Base-by-base conservation (phyloP, 441 rosid species). In the Corymbia citriodora region DNA sequence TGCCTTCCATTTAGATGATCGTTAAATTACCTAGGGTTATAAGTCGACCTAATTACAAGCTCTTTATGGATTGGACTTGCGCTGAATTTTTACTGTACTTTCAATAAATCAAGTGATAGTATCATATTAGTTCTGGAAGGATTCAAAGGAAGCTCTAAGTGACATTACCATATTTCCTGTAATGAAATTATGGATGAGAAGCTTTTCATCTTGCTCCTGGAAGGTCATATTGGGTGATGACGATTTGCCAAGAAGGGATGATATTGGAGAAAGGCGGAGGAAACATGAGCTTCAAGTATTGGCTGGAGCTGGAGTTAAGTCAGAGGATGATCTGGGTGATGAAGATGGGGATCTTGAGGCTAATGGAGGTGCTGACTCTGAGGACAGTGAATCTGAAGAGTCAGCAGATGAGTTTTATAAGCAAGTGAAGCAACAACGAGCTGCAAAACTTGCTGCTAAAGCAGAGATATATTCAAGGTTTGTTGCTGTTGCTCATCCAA, bases 251-350 rank as follows among this genome's bases (percentile, higher is more conserved):
- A 94, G 89, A 93, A 94, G 99, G 91, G 99, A 98, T 94, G 99
- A 97, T 92, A 96, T 98, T 87, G 99, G 99, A 91, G 99, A 97
- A 93, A 93, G 99, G 91, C 95, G 97, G 91, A 95, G 96, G 92
- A 96, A 97, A 91, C 95, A 95, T 91, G 99, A 97, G 93, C 95
- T 96, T 55, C 94, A 95, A 93, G 98, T 96, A 90, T 92, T 98
- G 92, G 96, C 97, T 68, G 94, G 94, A 89, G 99, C 99, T 91
- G 98, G 98, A 93, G 92, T 97, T 81, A 93, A 90, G 91, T 93
- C 96, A 55, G 96, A 94, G 91, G 97, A 95, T 92, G 98, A 94
- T 89, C 94, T 82, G 90, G 93, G 81, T 61, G 92, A 91, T 59
- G 95, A 94, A 89, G 90, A 86, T 40, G 93, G 55, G 89, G 89